These are phyloP conservation scores for Entomortierella parvispora DNA, from an alignment of 192 early-diverging fungal species.

Conservation along the genomic window DNA sequence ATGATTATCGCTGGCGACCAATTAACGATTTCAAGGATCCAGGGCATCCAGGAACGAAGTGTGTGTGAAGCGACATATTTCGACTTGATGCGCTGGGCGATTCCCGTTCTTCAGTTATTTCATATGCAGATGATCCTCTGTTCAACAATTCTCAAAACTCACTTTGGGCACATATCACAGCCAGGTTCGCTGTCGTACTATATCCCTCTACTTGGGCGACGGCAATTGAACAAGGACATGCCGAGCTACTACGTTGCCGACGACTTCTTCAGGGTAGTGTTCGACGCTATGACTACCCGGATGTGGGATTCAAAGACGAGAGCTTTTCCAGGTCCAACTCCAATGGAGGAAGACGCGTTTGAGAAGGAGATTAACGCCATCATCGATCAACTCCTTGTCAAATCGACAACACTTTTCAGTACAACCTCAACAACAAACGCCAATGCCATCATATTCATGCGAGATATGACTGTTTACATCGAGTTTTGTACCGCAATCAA, in stretches of 20 bases:
- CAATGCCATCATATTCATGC: background rate
- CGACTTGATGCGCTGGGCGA: background rate
- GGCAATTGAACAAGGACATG: background rate
- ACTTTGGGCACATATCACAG: background rate
- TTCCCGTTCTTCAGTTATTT: conserved; percentile 6
- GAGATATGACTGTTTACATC: conserved; percentile 5
- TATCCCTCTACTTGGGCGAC: background rate
- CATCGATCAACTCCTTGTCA: background rate
- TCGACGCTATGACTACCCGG: background rate
- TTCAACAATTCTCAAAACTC: conserved; percentile 5
- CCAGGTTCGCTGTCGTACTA: conserved; percentile 3
- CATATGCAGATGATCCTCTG: conserved; percentile 5
- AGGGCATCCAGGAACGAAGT: background rate
- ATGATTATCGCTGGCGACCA: conserved; percentile 6
- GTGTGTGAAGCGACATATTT: background rate
- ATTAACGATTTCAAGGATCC: background rate
- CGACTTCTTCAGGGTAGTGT: background rate
- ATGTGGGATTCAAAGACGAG: background rate
- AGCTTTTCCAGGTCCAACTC: background rate
- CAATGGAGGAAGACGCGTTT: background rate
- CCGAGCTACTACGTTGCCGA: background rate
- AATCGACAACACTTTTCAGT: background rate
- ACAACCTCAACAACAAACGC: background rate
- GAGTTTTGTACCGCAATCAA: conserved; percentile 9
- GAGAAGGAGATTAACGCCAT: background rate